Evolutionary conservation across 129 eudicot genomes (phyloP), one percentile per base, ranked within the genome.

Genomic region (Oenanthe sinensis): DNA sequence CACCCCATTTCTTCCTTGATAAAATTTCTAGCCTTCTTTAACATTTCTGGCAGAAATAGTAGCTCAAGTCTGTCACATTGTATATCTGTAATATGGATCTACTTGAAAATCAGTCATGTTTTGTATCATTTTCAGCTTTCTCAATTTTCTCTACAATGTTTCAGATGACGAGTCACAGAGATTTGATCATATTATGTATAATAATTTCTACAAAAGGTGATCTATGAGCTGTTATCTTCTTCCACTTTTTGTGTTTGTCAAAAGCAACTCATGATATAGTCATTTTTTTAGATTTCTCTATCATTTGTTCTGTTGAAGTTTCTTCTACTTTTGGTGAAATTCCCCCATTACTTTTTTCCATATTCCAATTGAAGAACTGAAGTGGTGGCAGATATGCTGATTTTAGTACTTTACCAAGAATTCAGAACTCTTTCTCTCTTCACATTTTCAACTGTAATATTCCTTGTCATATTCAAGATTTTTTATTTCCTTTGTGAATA

Each of bases 231-330:
- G 79, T 75, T 75, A 45, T 39, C 69, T 74, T 80, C 37, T 80
- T 82, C 71, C 6, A 67, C 79, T 70, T 54, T 71, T 79, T 77
- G 75, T 80, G 77, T 73, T 77, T 84, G 84, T 81, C 81, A 84
- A 84, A 84, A 55, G 86, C 77, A 63, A 55, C 48, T 30, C 52
- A 80, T 84, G 71, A 46, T 71, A 20, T 47, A 63, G 62, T 75
- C 26, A n/a, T 67, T 75, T 79, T 24, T 8, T 73, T 20, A 24
- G 6, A 60, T 2, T 80, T 48, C 47, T 24, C 69, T 6, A 43
- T 80, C 63, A 79, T 50, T 42, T 40, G 8, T 65, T 37, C 22
- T 42, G n/a, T 67, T 62, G 76, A 79, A 74, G 83, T 83, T 83
- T 70, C 52, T 79, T 69, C 80, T 48, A 63, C 71, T 79, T 83